Evolutionary conservation across 495 filamentous ascomycete species (phyloP).

Genomic region (Neurospora discreta): DNA sequence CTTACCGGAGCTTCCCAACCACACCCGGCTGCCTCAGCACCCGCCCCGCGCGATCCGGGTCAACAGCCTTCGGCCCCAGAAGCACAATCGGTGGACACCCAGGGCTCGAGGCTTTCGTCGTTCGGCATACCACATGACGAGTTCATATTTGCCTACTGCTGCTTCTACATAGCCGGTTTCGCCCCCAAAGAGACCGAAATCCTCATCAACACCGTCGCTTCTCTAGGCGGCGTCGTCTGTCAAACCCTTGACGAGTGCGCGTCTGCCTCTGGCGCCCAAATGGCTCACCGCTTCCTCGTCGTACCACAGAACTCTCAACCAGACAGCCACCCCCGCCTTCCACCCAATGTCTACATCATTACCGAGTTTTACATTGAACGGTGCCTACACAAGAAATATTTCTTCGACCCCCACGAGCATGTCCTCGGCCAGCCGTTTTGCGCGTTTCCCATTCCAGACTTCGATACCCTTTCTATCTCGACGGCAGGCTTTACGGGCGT

Average conservation of each 20-base stretch:
- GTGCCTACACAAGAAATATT: slow-evolving; percentile 62
- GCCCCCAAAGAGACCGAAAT: slow-evolving; percentile 27
- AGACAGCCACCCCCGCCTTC: slow-evolving; percentile 27
- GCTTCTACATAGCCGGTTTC: slow-evolving; percentile 60
- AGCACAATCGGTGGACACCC: slow-evolving; percentile 12
- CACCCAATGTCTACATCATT: slow-evolving; percentile 40
- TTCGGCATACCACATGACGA: slow-evolving; percentile 17
- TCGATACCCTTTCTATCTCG: slow-evolving; percentile 56
- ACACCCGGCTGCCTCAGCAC: slow-evolving; percentile 3
- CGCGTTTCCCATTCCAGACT: slow-evolving; percentile 55
- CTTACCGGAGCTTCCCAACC: neutral
- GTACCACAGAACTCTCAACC: slow-evolving; percentile 36
- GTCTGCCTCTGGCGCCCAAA: slow-evolving; percentile 13
- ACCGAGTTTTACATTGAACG: slow-evolving; percentile 91
- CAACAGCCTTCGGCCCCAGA: slow-evolving; percentile 1
- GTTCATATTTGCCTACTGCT: slow-evolving; percentile 39
- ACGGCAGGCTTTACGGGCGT: slow-evolving; percentile 78
- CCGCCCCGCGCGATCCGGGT: neutral
- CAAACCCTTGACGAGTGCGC: slow-evolving; percentile 32
- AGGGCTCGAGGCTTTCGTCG: slow-evolving; percentile 17
- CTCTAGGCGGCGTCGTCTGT: slow-evolving; percentile 35
- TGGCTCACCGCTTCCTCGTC: slow-evolving; percentile 34
- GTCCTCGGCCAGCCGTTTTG: slow-evolving; percentile 66
- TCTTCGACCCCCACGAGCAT: slow-evolving; percentile 59
- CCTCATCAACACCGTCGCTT: slow-evolving; percentile 31